Percentiles rank a stretch among this genome's conserved stretches.
These are phyloP conservation scores for Naganishia sp. DNA, from an alignment of 1,284 basidiomycete species.

Conservation along the genomic window DNA sequence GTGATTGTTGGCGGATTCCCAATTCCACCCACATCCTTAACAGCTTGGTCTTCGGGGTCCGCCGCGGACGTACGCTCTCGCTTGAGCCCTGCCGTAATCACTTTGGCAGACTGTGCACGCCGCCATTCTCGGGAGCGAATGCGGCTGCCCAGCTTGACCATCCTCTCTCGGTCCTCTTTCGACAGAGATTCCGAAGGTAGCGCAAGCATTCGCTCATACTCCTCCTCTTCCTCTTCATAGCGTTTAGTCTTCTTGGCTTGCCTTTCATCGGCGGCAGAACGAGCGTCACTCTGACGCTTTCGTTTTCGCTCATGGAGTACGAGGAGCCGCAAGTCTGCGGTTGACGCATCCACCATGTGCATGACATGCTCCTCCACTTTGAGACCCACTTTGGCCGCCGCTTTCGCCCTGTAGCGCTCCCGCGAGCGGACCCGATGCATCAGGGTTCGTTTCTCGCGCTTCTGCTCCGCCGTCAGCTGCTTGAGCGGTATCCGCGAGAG, in stretches of 20 bases:
- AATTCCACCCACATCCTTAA: no score
- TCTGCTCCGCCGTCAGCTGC: slow-evolving; percentile 36
- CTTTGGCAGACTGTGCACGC: not conserved
- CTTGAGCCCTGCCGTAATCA: not conserved
- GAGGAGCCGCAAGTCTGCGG: not conserved
- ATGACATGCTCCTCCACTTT: slow-evolving; percentile 30
- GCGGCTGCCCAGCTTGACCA: slow-evolving; percentile 1
- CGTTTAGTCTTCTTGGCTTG: not conserved
- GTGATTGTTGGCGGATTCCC: no score
- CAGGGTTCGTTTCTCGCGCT: slow-evolving; percentile 29
- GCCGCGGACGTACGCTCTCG: no score
- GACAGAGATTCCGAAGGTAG: not conserved
- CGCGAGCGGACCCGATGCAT: slow-evolving; percentile 36
- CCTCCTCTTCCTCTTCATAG: not conserved
- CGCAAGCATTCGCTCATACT: slow-evolving; percentile 8
- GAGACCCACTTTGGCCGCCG: slow-evolving; percentile 38
- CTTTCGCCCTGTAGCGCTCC: slow-evolving; percentile 37
- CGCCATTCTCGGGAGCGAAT: slow-evolving; percentile 1
- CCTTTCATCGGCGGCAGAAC: not conserved
- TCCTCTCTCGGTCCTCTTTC: not conserved
- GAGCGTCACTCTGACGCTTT: not conserved
- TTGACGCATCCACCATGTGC: not conserved
- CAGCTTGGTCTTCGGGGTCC: not conserved
- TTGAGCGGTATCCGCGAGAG: slow-evolving; percentile 36
- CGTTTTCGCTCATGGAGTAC: slow-evolving; percentile 3